A percentile compares a stretch with the other conserved stretches of the same genome.
Evolutionary conservation across 805 yeast species (phyloP).

Genomic region (Teunomyces gatunensis): DNA sequence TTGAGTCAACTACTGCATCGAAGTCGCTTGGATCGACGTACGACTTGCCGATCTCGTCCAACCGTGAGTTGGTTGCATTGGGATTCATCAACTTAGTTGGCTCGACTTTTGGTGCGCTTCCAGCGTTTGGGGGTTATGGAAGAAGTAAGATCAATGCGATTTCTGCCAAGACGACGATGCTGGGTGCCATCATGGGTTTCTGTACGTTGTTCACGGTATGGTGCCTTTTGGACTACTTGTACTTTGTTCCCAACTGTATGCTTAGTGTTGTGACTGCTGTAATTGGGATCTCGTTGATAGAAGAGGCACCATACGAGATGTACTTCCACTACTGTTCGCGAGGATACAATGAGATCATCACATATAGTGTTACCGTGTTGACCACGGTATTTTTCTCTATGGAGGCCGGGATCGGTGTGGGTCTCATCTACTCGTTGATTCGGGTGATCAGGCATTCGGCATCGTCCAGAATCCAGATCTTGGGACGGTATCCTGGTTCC

Average conservation of each 20-base stretch:
- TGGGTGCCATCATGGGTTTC: slow-evolving; percentile 82
- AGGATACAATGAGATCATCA: slow-evolving; percentile 75
- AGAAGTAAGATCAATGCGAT: slow-evolving; percentile 85
- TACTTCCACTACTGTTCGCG: slow-evolving; percentile 66
- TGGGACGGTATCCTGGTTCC: slow-evolving; percentile 54
- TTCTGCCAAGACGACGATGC: slow-evolving; percentile 77
- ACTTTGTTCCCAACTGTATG: slow-evolving; percentile 74
- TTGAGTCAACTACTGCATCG: slow-evolving; percentile 91
- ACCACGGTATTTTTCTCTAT: slow-evolving; percentile 69
- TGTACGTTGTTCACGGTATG: slow-evolving; percentile 65
- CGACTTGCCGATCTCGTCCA: slow-evolving; percentile 72
- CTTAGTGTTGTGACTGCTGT: slow-evolving; percentile 76
- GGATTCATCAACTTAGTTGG: slow-evolving; percentile 72
- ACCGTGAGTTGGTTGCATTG: slow-evolving; percentile 86
- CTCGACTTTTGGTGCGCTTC: slow-evolving; percentile 68
- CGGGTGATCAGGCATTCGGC: slow-evolving; percentile 80
- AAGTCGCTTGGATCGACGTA: slow-evolving; percentile 77
- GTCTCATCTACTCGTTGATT: slow-evolving; percentile 74
- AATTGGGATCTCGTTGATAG: slow-evolving; percentile 63
- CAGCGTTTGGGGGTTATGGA: slow-evolving; percentile 96
- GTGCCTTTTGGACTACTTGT: slow-evolving; percentile 59
- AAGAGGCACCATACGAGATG: slow-evolving; percentile 81
- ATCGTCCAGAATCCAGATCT: slow-evolving; percentile 77
- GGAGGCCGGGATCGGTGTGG: slow-evolving; percentile 88
- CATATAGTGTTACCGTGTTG: slow-evolving; percentile 61